Conservation (phyloP, 2,329 filamentous ascomycete genomes). For the Epichloe scottii region DNA sequence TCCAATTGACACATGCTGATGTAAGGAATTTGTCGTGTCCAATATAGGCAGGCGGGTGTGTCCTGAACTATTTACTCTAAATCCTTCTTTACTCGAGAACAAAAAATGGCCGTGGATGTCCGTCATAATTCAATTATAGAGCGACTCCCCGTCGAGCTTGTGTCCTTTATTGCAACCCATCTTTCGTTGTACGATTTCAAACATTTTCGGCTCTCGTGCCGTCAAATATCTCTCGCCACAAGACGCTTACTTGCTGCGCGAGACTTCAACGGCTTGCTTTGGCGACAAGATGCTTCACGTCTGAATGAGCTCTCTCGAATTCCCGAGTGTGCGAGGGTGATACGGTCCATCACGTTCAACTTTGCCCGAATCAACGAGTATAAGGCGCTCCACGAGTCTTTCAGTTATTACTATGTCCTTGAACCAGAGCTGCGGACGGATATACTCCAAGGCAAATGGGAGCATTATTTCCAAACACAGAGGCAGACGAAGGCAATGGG, state of each 20-base stretch:
- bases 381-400: conserved; percentile 23
- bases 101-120: background rate
- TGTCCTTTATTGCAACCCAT: conserved; percentile 29
- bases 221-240: conserved; percentile 27
- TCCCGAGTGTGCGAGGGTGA: conserved; percentile 26
- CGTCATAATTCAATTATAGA: background rate
- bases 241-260: conserved; percentile 30
- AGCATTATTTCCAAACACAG: conserved; percentile 24
- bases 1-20: too few relatives aligned
- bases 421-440: conserved; percentile 24
- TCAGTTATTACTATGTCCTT: conserved; percentile 24
- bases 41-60: too few relatives aligned
- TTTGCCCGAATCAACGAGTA: conserved; percentile 30
- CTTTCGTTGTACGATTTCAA: conserved; percentile 27
- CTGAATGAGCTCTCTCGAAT: conserved; percentile 31
- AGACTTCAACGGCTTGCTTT: conserved; percentile 29
- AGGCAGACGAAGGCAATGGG: conserved; percentile 11
- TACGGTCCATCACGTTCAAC: conserved; percentile 33
- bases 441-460: conserved; percentile 23
- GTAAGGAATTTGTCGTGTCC: too few relatives aligned
- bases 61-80: background rate
- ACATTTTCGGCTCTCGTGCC: conserved; percentile 27
- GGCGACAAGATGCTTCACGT: conserved; percentile 31
- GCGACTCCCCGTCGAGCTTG: conserved; percentile 25
- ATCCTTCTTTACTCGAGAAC: background rate